These are phyloP conservation scores for Pleurotus tuoliensis DNA, from an alignment of 768 basidiomycete species.

Conservation along the genomic window DNA sequence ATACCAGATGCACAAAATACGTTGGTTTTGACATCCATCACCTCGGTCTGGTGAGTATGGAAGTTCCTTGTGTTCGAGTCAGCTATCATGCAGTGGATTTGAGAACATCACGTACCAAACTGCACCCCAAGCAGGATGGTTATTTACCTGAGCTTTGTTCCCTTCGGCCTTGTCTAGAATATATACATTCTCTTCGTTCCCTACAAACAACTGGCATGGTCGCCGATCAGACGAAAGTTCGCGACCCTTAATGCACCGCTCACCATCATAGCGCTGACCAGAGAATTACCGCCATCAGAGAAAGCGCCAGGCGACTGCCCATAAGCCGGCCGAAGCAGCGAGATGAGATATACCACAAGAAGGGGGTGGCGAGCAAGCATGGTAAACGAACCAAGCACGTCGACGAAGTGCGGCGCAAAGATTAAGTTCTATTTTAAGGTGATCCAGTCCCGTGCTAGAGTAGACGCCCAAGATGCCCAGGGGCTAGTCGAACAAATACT, in stretches of 20 bases:
- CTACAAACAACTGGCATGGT: slow-evolving; percentile 65
- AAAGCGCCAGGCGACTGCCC: slow-evolving; percentile 41
- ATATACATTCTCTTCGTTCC: slow-evolving; percentile 77
- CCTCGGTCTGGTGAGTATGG: slow-evolving; percentile 46
- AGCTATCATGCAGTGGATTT: background rate
- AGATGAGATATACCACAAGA: slow-evolving; percentile 43
- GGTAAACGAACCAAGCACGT: background rate
- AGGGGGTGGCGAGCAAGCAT: slow-evolving; percentile 26
- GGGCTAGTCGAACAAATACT: too few relatives aligned
- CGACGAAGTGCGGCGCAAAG: too few relatives aligned
- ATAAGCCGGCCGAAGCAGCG: slow-evolving; percentile 23
- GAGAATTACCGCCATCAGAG: slow-evolving; percentile 40
- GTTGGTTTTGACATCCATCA: slow-evolving; percentile 74
- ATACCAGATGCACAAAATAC: slow-evolving; percentile 80
- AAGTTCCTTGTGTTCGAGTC: slow-evolving; percentile 48
- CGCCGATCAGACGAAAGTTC: background rate
- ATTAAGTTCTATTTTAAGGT: too few relatives aligned
- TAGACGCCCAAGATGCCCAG: too few relatives aligned
- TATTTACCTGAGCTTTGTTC: slow-evolving; percentile 60
- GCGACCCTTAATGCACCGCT: slow-evolving; percentile 13
- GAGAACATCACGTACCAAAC: slow-evolving; percentile 44
- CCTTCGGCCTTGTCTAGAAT: slow-evolving; percentile 90
- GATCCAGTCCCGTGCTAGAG: too few relatives aligned
- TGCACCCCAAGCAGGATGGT: slow-evolving; percentile 72
- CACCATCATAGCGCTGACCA: slow-evolving; percentile 53